phyloP scores from a whole-genome alignment of 2,329 filamentous ascomycete genomes.

The Arachnopeziza araneosa region DNA sequence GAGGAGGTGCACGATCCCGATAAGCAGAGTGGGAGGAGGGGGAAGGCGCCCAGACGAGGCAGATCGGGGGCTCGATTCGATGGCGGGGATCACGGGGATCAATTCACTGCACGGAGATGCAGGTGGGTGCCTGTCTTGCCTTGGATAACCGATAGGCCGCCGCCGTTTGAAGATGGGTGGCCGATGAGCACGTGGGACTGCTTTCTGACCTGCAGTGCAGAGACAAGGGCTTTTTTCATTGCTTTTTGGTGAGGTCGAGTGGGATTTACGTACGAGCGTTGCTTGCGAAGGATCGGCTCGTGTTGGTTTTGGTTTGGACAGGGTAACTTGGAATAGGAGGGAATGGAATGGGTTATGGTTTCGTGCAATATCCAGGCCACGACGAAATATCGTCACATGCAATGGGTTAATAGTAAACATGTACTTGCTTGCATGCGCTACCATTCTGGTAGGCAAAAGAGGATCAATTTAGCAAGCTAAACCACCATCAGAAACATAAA shows the following conservation, averaged over 20 bases:
- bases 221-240: neutral
- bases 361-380: neutral
- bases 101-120: too few species aligned
- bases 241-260: neutral
- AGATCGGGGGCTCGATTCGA: neutral
- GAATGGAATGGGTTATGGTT: neutral
- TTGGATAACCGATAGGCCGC: neutral
- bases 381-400: neutral
- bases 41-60: too few species aligned
- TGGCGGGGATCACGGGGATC: too few species aligned
- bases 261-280: neutral
- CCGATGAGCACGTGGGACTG: neutral
- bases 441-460: neutral
- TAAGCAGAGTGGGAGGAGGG: neutral
- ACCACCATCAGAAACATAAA: neutral
- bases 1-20: neutral
- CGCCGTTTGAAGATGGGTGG: neutral
- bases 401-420: neutral
- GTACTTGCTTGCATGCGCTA: neutral
- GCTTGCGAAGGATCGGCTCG: neutral
- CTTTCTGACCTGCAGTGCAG: neutral
- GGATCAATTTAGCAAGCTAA: conserved; percentile 7
- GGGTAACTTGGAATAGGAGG: neutral
- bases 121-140: too few species aligned
- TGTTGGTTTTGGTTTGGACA: neutral